Conservation (phyloP, 2,329 filamentous ascomycete genomes). For the Tolypocladium album region DNA sequence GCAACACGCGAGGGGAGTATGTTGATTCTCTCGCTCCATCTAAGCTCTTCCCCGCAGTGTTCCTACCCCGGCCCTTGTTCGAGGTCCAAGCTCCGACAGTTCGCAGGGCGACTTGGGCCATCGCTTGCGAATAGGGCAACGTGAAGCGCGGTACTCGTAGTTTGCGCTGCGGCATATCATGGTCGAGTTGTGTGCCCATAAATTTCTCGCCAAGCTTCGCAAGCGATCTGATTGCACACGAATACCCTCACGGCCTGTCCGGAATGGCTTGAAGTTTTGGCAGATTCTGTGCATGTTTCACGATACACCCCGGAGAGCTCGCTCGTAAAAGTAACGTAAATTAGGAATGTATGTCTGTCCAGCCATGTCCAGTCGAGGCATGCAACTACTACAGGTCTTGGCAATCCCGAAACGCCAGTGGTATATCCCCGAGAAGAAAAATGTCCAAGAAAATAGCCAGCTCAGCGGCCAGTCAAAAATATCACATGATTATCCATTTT, state of each 20-base stretch:
- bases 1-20: background rate
- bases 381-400: background rate
- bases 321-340: background rate
- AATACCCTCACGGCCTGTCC: background rate
- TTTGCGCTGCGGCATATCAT: background rate
- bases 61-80: background rate
- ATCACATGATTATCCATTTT: background rate
- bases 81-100: background rate
- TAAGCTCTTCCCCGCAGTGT: background rate
- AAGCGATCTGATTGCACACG: background rate
- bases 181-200: background rate
- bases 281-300: background rate
- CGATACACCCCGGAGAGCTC: background rate
- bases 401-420: constrained; percentile 7
- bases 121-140: background rate
- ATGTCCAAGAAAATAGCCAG: constrained; percentile 2
- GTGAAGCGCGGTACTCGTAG: no score
- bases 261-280: background rate
- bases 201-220: no score
- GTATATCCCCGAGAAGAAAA: constrained; percentile 5
- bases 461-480: background rate
- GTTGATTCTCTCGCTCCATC: background rate
- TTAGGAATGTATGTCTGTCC: background rate
- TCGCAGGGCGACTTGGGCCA: background rate
- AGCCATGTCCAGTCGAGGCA: constrained; percentile 1